Evolutionary conservation across 495 filamentous ascomycete species (phyloP).

Genomic region (Astrothelium subdiscretum): DNA sequence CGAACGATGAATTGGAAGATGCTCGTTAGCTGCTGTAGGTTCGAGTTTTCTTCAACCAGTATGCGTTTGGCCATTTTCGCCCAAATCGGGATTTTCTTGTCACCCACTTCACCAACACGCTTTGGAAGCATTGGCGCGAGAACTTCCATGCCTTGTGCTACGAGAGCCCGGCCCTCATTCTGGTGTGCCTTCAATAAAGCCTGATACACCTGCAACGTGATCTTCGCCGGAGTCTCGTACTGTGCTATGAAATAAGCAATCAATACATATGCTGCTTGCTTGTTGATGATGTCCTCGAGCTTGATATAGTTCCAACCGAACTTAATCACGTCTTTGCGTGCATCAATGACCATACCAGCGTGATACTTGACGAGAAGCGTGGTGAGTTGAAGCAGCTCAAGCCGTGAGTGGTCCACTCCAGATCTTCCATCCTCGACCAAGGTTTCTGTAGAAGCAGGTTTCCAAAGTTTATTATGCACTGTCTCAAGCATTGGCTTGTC

Average conservation of each 20-base stretch:
- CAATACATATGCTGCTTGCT: slow-evolving; percentile 92
- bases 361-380: slow-evolving; percentile 94
- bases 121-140: slow-evolving; percentile 89
- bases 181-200: slow-evolving; percentile 84
- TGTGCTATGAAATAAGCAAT: slow-evolving; percentile 96
- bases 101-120: slow-evolving; percentile 39
- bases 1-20: slow-evolving; percentile 95
- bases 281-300: slow-evolving; percentile 97
- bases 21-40: slow-evolving; percentile 88
- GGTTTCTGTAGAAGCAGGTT: slow-evolving; percentile 64
- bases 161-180: slow-evolving; percentile 83
- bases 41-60: slow-evolving; percentile 88
- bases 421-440: slow-evolving; percentile 74
- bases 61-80: slow-evolving; percentile 84
- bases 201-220: slow-evolving; percentile 86
- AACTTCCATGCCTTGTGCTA: slow-evolving; percentile 88
- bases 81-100: slow-evolving; percentile 65
- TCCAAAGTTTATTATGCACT: slow-evolving; percentile 90
- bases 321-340: slow-evolving; percentile 96
- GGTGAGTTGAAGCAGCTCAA: slow-evolving; percentile 91
- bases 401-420: slow-evolving; percentile 87
- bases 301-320: slow-evolving; percentile 98
- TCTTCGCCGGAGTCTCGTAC: slow-evolving; percentile 93
- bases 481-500: slow-evolving; percentile 82
- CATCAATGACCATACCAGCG: slow-evolving; percentile 67